Percentiles rank a stretch among this genome's conserved stretches.
Conservation (phyloP, 345 rosid genomes). For the Corymbia maculata region DNA sequence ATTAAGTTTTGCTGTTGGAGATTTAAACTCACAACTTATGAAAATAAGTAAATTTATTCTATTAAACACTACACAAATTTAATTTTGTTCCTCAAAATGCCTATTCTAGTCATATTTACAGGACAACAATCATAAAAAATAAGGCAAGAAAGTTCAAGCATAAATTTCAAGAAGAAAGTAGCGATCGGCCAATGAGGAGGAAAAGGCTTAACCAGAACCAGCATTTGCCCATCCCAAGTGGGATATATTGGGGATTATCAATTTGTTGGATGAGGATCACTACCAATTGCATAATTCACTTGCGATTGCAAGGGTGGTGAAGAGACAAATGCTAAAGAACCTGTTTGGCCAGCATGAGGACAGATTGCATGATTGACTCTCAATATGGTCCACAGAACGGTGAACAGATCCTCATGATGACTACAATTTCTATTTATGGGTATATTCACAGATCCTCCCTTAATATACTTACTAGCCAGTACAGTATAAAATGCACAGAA, state of each 20-base stretch:
- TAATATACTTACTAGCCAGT: not conserved
- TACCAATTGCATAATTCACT: not conserved
- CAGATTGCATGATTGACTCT: not conserved
- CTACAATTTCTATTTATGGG: not conserved
- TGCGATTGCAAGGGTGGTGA: not conserved
- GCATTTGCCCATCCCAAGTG: not conserved
- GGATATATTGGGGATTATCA: not conserved
- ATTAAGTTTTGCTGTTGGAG: not conserved
- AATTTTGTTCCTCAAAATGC: not conserved
- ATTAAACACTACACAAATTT: not conserved
- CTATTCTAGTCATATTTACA: not conserved
- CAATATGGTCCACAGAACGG: not conserved
- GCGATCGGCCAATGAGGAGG: not conserved
- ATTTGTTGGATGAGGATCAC: not conserved
- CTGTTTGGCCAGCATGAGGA: not conserved
- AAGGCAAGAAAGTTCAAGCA: not conserved
- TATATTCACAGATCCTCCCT: not conserved
- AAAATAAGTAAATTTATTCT: not conserved
- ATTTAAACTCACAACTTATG: not conserved
- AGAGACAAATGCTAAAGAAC: not conserved
- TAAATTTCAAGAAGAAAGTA: not conserved
- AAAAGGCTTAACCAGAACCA: not conserved
- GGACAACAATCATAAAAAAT: not conserved
- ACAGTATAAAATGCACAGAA: not conserved
- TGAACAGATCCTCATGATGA: too few relatives aligned